Base-by-base conservation (phyloP, 495 filamentous ascomycete species). In the Tirmania nivea region DNA sequence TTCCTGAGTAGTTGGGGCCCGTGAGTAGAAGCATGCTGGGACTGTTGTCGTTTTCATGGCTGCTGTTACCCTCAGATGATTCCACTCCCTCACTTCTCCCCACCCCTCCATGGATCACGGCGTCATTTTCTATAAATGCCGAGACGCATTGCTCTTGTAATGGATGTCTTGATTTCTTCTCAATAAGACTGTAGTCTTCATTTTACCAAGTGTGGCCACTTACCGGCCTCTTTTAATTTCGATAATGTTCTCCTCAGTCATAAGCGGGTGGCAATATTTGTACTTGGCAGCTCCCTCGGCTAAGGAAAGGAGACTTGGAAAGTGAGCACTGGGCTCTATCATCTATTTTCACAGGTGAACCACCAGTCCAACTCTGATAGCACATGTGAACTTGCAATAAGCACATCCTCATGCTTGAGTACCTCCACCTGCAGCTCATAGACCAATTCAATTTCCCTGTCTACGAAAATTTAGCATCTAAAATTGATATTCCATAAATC, bases 1-100 rank as follows among this genome's bases (percentile, higher is more conserved):
- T 96, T 8, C 90, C 92, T 0, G 90, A 95, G 68, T 86, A 93
- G 59, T 97, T 96, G 36, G 90, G 88, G 1, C 90, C 90, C 0
- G 90, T 96, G 60, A 96, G 63, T 8, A 96, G 67, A 2, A 95
- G 62, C 73, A 88, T 85, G 55, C 79, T 87, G 6, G 85, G 81
- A 37, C 61, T 58, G 52, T 61, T 48, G 12, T 56, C 49, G 17
- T 61, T 52, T 10, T 16, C 21, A 35, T 62, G 59, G 10, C 53
- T 54, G 9, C 61, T 63, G 2, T 19, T 19, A 14, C 39, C 17
- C 39, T 14, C 39, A 19, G 17, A 19, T 45, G 12, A 45, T 45
- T 45, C 25, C 25, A 31, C 25, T 31, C 7, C 37, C 1, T 57
- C 60, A 9, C 36, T 34, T 21, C 25, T 49, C 34, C 74, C 73